These are phyloP conservation scores for Rhododendron vialii DNA, from an alignment of 148 eudicot species.

Conservation along the genomic window DNA sequence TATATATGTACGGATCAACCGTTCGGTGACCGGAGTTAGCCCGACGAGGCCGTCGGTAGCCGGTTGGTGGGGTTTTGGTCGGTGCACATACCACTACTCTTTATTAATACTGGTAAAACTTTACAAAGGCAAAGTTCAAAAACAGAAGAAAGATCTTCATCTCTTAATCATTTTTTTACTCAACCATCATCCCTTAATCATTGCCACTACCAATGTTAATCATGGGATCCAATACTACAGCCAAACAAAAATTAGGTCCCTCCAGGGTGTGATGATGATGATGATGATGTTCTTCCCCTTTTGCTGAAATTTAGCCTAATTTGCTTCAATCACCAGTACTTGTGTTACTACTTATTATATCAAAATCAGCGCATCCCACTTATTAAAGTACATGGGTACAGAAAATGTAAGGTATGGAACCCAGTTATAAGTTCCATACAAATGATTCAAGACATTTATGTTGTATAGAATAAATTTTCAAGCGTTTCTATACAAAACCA, in stretches of 20 bases:
- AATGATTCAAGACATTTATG: no score
- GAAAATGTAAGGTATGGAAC: neutral
- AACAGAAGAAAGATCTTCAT: neutral
- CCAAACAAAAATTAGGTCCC: neutral
- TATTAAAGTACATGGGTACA: neutral
- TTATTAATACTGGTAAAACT: neutral
- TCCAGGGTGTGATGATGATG: neutral
- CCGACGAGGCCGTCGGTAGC: no score
- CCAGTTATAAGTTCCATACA: no score
- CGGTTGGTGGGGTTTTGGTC: no score
- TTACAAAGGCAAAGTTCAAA: neutral
- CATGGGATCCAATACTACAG: neutral
- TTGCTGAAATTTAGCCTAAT: constrained; percentile 3
- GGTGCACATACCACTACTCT: no score
- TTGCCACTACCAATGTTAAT: neutral
- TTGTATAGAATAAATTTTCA: no score
- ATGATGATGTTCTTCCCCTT: neutral
- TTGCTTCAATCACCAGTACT: neutral
- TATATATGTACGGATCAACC: no score
- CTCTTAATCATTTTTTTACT: neutral
- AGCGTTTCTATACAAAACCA: neutral
- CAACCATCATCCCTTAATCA: neutral
- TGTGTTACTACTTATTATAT: neutral
- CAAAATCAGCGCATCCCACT: neutral
- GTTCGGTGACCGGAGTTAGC: no score